phyloP scores from a whole-genome alignment of 345 rosid genomes.

The Hibiscus mutabilis region DNA sequence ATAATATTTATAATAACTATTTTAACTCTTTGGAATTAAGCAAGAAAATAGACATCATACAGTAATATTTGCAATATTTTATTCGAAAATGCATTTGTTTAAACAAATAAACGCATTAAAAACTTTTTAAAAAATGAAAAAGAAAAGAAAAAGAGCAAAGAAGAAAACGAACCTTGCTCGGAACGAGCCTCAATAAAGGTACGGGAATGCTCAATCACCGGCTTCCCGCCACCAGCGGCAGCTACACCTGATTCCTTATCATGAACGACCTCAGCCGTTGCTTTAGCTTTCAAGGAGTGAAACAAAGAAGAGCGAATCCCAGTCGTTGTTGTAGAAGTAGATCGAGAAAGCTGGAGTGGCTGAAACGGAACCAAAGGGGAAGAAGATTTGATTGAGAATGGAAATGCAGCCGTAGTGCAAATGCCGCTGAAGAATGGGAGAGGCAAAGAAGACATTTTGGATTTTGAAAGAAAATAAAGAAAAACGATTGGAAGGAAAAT shows the following conservation, averaged over 20 bases:
- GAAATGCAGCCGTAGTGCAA: slow-evolving; percentile 30
- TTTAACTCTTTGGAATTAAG: neutral
- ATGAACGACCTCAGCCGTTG: slow-evolving; percentile 62
- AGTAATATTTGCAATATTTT: neutral
- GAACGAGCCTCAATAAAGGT: slow-evolving; percentile 64
- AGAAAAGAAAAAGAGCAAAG: neutral
- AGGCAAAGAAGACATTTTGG: slow-evolving; percentile 28
- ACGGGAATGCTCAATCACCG: slow-evolving; percentile 38
- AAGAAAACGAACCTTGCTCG: slow-evolving; percentile 50
- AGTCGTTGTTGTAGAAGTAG: neutral
- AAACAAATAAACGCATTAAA: neutral
- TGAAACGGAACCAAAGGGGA: slow-evolving; percentile 15
- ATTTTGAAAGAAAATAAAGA: neutral
- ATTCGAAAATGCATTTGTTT: no score
- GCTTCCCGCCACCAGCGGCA: slow-evolving; percentile 12
- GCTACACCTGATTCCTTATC: slow-evolving; percentile 41
- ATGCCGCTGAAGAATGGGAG: slow-evolving; percentile 35
- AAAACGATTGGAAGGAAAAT: neutral
- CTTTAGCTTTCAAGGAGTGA: slow-evolving; percentile 28
- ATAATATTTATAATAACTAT: neutral
- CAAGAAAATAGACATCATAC: neutral
- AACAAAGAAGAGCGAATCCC: slow-evolving; percentile 18
- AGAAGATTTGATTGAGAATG: slow-evolving; percentile 17
- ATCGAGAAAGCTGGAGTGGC: neutral
- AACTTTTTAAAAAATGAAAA: neutral